Base-by-base conservation (phyloP, 2,329 filamentous ascomycete genomes). In the Orbilia brochopaga region DNA sequence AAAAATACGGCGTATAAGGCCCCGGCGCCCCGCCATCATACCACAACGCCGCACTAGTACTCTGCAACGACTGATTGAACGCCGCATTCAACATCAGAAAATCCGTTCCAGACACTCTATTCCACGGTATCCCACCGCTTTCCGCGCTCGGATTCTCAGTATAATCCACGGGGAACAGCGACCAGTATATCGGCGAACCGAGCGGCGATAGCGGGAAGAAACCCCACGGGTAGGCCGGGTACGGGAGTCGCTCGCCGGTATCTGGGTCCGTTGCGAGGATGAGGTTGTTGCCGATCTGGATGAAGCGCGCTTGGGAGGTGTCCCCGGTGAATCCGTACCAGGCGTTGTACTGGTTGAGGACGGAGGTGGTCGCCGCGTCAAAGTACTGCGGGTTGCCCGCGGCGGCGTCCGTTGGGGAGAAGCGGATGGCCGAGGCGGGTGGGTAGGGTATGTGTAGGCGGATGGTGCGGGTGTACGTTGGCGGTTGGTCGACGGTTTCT, bases 261-360 rank as follows among this genome's bases (percentile, higher is more conserved):
- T 23, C n/a, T 2, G 67, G 60, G 40, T 72, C 51, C 1, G 67
- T 72, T 1, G 67, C 67, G 13, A 72, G 67, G 6, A 72, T 60
- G 6, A 72, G 60, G 15, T 56, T 40, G 21, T 53, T 37, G 3
- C 61, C 27, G 8, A 72, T 15, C 21, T 56, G 61, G 11, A 72
- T 65, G 44, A 72, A 72, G n/a, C 19, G 54, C 21, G 59, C 63
- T 21, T 30, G 52, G 23, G 67, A 58, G 2, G 24, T 58, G 10
- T 40, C 4, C 6, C 30, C 30, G 6, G 60, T 64, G 32, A 42
- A 37, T 5, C 64, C 8, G 30, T 42, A 55, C 35, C 19, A 72
- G 3, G 60, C 60, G 1, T 30, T 42, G 24, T 56, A 21, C 10
- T 7, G 13, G 6, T 19, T 23, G 8, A 59, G 17, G 4, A 48